Conservation (phyloP, 371 early-diverging fungal genomes). For the Capillidium rhysosporum region DNA sequence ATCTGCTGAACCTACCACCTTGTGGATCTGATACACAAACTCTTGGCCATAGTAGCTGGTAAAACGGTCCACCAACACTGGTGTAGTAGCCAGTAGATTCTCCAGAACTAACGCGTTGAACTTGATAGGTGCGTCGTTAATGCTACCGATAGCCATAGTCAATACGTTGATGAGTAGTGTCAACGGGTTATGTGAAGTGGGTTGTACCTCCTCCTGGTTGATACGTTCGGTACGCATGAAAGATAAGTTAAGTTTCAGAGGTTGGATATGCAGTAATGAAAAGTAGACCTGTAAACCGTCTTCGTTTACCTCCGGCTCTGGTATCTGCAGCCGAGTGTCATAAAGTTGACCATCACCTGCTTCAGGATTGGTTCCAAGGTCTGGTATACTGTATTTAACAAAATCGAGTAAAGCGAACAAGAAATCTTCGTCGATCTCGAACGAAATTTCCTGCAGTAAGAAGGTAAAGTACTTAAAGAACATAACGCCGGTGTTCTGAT, state of each 20-base stretch:
- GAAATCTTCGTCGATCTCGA: slow-evolving; percentile 84
- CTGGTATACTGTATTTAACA: slow-evolving; percentile 42
- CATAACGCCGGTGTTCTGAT: slow-evolving; percentile 65
- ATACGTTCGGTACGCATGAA: slow-evolving; percentile 69
- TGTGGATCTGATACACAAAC: slow-evolving; percentile 76
- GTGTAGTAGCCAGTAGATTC: slow-evolving; percentile 61
- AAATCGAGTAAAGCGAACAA: slow-evolving; percentile 70
- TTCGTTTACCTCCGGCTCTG: slow-evolving; percentile 41
- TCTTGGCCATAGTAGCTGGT: slow-evolving; percentile 75
- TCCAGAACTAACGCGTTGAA: slow-evolving; percentile 83
- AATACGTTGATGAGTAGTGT: slow-evolving; percentile 62
- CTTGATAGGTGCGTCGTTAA: slow-evolving; percentile 65
- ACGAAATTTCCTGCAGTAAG: slow-evolving; percentile 73
- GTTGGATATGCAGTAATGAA: slow-evolving; percentile 85
- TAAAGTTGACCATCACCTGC: slow-evolving; percentile 14
- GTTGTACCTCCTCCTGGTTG: slow-evolving; percentile 14
- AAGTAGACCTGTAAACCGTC: slow-evolving; percentile 68
- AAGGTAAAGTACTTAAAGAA: slow-evolving; percentile 81
- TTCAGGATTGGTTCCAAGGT: slow-evolving; percentile 18
- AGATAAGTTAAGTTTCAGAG: slow-evolving; percentile 81
- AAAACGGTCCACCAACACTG: slow-evolving; percentile 58
- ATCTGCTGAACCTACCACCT: slow-evolving; percentile 90
- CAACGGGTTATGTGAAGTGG: slow-evolving; percentile 19
- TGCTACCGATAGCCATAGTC: slow-evolving; percentile 90
- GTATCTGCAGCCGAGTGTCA: slow-evolving; percentile 36